Evolutionary conservation across 805 yeast species (phyloP).

Genomic region (Candida insectorum): DNA sequence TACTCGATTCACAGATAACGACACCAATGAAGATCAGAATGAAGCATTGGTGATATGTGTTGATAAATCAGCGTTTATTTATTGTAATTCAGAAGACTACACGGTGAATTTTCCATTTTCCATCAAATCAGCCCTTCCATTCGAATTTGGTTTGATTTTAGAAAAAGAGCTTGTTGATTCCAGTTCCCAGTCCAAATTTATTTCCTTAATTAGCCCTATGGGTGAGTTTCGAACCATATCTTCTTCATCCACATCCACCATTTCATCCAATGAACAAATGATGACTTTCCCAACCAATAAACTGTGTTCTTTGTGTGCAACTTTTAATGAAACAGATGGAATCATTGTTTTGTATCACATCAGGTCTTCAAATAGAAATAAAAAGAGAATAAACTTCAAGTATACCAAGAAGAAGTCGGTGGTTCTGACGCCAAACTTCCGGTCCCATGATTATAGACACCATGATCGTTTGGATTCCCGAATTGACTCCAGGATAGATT

Average conservation of each 20-base stretch:
- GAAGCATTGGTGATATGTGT: slow-evolving; percentile 55
- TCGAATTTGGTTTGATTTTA: slow-evolving; percentile 63
- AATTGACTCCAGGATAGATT: too few relatives aligned
- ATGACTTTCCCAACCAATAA: slow-evolving; percentile 50
- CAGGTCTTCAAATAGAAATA: slow-evolving; percentile 29
- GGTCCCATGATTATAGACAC: too few relatives aligned
- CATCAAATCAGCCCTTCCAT: slow-evolving; percentile 58
- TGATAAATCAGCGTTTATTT: slow-evolving; percentile 58
- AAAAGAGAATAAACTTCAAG: slow-evolving; percentile 14
- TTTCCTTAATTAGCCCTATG: slow-evolving; percentile 72
- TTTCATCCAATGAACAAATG: slow-evolving; percentile 56
- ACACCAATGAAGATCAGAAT: slow-evolving; percentile 3
- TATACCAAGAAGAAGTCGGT: slow-evolving; percentile 9
- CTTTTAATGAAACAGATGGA: slow-evolving; percentile 47
- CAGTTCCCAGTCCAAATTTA: slow-evolving; percentile 36
- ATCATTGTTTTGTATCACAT: slow-evolving; percentile 54
- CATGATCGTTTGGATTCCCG: too few relatives aligned
- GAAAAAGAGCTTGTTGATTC: slow-evolving; percentile 42
- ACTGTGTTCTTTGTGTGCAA: slow-evolving; percentile 46
- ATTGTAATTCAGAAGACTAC: slow-evolving; percentile 59
- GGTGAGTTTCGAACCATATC: slow-evolving; percentile 70
- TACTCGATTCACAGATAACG: slow-evolving; percentile 41
- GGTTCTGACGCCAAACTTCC: too few relatives aligned
- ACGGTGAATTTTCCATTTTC: slow-evolving; percentile 68
- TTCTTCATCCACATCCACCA: slow-evolving; percentile 65